Evolutionary conservation across 352 stramenopile genomes (phyloP).

Genomic region (Phytophthora cajani): DNA sequence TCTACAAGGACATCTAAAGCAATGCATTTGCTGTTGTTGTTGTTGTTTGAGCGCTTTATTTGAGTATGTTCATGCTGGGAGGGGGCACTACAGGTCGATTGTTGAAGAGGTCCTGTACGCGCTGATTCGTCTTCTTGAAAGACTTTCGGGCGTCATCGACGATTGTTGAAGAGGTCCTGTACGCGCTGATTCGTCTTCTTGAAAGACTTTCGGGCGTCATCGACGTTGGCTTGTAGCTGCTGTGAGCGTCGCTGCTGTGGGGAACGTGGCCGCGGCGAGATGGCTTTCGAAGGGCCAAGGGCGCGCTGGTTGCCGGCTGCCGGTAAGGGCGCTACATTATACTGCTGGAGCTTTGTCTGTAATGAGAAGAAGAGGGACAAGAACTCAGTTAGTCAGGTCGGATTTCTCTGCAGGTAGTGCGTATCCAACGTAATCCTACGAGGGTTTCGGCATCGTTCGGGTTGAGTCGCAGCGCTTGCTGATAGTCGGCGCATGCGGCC

Average conservation of each 20-base stretch:
- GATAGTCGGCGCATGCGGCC: constrained; percentile 58
- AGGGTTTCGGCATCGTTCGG: constrained; percentile 67
- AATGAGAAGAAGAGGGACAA: neutral
- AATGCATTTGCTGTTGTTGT: neutral
- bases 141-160: constrained; percentile 42
- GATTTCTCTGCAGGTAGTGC: neutral
- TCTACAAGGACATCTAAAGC: constrained; percentile 83
- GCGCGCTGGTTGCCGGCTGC: constrained; percentile 23
- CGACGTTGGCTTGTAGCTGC: constrained; percentile 30
- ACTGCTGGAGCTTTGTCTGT: constrained; percentile 72
- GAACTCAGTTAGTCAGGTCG: neutral
- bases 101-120: constrained; percentile 65
- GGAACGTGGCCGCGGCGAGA: constrained; percentile 9
- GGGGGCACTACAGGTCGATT: constrained; percentile 52
- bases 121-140: constrained; percentile 64
- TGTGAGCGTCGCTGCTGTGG: constrained; percentile 33
- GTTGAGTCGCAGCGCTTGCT: constrained; percentile 55
- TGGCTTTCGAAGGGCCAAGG: constrained; percentile 5
- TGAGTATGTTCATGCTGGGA: constrained; percentile 37
- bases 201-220: constrained; percentile 48
- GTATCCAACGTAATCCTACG: constrained; percentile 19
- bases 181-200: constrained; percentile 65
- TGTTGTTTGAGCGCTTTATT: constrained; percentile 8
- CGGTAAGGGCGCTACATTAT: constrained; percentile 33
- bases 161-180: constrained; percentile 60